Conservation (phyloP, 495 filamentous ascomycete species). For the Trichoderma reesei region DNA sequence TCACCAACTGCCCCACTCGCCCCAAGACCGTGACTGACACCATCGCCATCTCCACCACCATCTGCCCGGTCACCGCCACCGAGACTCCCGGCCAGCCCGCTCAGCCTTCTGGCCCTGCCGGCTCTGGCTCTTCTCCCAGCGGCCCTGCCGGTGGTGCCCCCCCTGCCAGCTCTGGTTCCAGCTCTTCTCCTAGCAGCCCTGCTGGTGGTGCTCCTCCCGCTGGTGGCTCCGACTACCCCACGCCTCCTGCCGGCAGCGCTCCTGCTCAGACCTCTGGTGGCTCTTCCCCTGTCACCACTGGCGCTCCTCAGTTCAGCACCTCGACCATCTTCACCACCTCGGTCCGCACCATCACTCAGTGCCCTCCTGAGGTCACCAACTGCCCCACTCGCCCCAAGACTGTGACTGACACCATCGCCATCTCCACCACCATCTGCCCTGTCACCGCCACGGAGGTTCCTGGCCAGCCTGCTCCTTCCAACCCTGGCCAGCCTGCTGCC, state of each 20-base stretch:
- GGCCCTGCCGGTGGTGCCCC: not conserved
- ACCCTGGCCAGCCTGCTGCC: constrained; percentile 5
- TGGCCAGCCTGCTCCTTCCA: constrained; percentile 10
- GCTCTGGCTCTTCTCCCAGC: not conserved
- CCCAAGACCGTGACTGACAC: constrained; percentile 21
- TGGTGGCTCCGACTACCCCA: no score
- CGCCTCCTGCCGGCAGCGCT: not conserved
- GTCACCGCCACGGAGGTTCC: constrained; percentile 15
- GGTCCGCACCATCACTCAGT: constrained; percentile 16
- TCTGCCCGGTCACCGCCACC: constrained; percentile 22
- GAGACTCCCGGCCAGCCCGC: not conserved
- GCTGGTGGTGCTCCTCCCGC: not conserved
- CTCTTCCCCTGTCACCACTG: not conserved
- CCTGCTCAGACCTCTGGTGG: not conserved
- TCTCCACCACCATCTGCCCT: constrained; percentile 26
- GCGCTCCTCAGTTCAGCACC: constrained; percentile 13
- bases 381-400: constrained; percentile 35
- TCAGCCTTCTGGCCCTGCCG: not conserved
- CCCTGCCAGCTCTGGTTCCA: not conserved
- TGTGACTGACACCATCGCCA: constrained; percentile 18
- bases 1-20: constrained; percentile 21
- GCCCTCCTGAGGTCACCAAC: constrained; percentile 18
- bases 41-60: constrained; percentile 23
- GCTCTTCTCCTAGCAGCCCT: not conserved
- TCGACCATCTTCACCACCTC: constrained; percentile 20